Evolutionary conservation across 805 yeast genomes (phyloP).

Genomic region (Candida gorgasii): DNA sequence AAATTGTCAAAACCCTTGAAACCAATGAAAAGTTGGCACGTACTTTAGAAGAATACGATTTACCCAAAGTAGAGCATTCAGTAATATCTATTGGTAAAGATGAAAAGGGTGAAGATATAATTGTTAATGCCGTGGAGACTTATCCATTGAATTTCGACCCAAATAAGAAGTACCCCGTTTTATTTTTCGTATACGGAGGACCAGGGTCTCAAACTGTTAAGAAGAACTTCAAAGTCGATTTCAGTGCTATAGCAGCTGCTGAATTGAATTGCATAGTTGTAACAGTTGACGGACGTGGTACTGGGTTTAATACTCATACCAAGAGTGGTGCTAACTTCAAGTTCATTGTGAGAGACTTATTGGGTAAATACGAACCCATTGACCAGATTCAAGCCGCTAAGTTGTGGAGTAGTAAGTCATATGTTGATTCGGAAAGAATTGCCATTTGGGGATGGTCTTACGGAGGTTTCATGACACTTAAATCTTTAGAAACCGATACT

Average conservation of each 20-base stretch:
- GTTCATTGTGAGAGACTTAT: constrained; percentile 72
- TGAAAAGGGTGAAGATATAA: constrained; percentile 44
- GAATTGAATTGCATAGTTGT: constrained; percentile 82
- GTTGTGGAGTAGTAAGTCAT: constrained; percentile 59
- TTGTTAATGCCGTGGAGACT: constrained; percentile 71
- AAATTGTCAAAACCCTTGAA: constrained; percentile 44
- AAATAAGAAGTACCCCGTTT: constrained; percentile 70
- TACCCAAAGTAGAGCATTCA: constrained; percentile 60
- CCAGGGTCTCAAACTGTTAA: constrained; percentile 88
- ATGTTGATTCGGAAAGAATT: constrained; percentile 62
- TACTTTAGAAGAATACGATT: constrained; percentile 43
- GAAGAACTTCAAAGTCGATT: constrained; percentile 57
- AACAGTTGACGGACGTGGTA: constrained; percentile 96
- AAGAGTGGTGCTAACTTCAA: constrained; percentile 60
- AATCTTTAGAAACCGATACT: constrained; percentile 84
- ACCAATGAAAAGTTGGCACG: constrained; percentile 45
- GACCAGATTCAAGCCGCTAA: constrained; percentile 90
- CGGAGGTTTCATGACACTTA: constrained; percentile 92
- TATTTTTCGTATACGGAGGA: constrained; percentile 92
- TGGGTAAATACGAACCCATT: constrained; percentile 78
- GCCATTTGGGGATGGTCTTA: constrained; percentile 99
- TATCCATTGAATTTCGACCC: constrained; percentile 72
- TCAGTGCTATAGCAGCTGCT: constrained; percentile 76
- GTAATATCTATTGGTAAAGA: constrained; percentile 54
- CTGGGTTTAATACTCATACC: constrained; percentile 76